Conservation (phyloP, 129 eudicot species). For the Arctium lappa region DNA sequence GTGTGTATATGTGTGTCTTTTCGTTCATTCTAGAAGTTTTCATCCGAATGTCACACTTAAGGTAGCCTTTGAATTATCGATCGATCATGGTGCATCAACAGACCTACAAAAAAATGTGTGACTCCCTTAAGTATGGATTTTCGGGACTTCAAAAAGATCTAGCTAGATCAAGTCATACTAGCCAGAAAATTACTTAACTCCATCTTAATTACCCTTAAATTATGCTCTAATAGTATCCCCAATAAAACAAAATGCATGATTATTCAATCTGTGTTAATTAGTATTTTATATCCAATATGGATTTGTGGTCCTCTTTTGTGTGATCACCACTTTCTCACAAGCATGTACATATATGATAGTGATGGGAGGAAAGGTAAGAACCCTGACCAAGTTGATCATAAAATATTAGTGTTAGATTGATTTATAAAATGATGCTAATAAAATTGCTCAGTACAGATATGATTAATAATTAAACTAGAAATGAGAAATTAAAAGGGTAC, state of each 20-base stretch:
- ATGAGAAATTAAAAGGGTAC: not conserved
- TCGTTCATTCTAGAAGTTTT: no score
- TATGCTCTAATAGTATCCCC: not conserved
- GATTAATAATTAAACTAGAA: constrained; percentile 18
- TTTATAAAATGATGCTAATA: constrained; percentile 17
- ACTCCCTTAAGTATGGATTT: not conserved
- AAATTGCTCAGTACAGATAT: constrained; percentile 10
- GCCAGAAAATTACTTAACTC: not conserved
- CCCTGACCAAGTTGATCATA: constrained; percentile 15
- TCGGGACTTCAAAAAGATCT: not conserved
- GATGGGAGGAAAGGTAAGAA: constrained; percentile 20
- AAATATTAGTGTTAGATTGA: constrained; percentile 17
- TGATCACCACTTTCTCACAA: constrained; percentile 23
- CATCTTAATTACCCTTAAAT: not conserved
- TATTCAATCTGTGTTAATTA: constrained; percentile 16
- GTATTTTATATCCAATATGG: constrained; percentile 24
- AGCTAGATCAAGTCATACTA: not conserved
- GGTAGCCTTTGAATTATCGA: not conserved
- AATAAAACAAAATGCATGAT: constrained; percentile 10
- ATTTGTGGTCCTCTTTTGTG: constrained; percentile 52
- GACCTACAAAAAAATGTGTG: not conserved
- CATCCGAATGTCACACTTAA: not conserved
- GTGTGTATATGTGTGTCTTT: no score
- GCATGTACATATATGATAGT: constrained; percentile 28
- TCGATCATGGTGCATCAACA: not conserved